These are phyloP conservation scores for Favolaschia claudopus DNA, from an alignment of 768 basidiomycete genomes.

Conservation along the genomic window DNA sequence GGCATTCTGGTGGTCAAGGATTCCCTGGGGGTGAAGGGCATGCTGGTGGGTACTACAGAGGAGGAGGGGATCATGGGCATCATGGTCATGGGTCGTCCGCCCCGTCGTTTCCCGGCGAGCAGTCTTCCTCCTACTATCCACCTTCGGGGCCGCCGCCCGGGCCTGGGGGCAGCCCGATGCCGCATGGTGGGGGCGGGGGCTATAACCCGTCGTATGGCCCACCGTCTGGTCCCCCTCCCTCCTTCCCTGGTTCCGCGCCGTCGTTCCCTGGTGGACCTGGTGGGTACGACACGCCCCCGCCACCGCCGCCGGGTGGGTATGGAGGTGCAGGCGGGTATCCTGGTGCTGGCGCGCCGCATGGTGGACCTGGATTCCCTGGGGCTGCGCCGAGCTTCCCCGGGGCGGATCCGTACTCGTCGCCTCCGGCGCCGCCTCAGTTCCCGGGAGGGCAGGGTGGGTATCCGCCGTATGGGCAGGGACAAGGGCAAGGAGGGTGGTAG, in stretches of 20 bases:
- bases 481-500: slow-evolving; percentile 13
- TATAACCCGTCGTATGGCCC: slow-evolving; percentile 26
- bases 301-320: background rate
- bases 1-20: background rate
- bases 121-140: no score
- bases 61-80: slow-evolving; percentile 12
- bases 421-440: slow-evolving; percentile 11
- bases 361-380: background rate
- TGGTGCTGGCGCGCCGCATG: no score
- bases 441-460: slow-evolving; percentile 14
- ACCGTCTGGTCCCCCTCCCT: slow-evolving; percentile 35
- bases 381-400: slow-evolving; percentile 22
- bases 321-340: no score
- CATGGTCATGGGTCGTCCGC: slow-evolving; percentile 12
- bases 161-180: slow-evolving; percentile 14
- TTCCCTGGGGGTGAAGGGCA: background rate
- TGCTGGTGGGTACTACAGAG: slow-evolving; percentile 6
- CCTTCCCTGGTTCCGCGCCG: slow-evolving; percentile 30
- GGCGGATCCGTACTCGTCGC: slow-evolving; percentile 34
- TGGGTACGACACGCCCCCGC: slow-evolving; percentile 12
- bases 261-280: slow-evolving; percentile 37
- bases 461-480: slow-evolving; percentile 21
- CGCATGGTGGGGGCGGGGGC: background rate
- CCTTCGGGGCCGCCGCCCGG: slow-evolving; percentile 21
- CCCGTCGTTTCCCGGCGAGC: slow-evolving; percentile 17